Evolutionary conservation across 176 grass and related monocot genomes (phyloP).

Genomic region (Carex littledalei): DNA sequence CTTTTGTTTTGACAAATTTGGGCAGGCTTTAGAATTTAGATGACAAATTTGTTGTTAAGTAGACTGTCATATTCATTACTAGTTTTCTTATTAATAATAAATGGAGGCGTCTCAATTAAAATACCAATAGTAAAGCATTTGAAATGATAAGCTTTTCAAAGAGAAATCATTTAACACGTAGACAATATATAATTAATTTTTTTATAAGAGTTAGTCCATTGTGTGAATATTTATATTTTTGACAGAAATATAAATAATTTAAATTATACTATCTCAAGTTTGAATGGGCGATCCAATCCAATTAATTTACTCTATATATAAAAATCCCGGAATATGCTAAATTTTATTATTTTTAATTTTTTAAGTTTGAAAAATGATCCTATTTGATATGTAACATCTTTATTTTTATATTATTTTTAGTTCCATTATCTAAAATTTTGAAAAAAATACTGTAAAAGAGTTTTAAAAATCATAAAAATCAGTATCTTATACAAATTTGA

Average conservation of each 20-base stretch:
- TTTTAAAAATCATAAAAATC: no score
- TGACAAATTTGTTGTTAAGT: background rate
- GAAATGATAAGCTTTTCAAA: background rate
- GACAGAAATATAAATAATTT: no score
- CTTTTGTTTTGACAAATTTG: background rate
- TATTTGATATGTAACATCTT: background rate
- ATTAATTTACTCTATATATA: no score
- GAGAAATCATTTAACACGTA: background rate
- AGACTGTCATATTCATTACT: background rate
- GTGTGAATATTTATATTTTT: background rate
- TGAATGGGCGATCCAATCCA: no score
- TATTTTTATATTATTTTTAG: background rate
- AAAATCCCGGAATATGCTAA: background rate
- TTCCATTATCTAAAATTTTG: background rate
- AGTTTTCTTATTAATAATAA: background rate
- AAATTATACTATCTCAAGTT: no score
- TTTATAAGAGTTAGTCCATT: background rate
- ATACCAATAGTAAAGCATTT: background rate
- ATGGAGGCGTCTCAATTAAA: background rate
- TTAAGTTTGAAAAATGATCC: background rate
- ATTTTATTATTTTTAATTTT: background rate
- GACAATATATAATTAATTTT: background rate
- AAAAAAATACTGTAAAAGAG: no score
- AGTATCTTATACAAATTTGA: no score
- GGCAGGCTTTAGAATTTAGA: background rate